Evolutionary conservation across 257 asterid genomes (phyloP).

Genomic region (Ilex asprella): DNA sequence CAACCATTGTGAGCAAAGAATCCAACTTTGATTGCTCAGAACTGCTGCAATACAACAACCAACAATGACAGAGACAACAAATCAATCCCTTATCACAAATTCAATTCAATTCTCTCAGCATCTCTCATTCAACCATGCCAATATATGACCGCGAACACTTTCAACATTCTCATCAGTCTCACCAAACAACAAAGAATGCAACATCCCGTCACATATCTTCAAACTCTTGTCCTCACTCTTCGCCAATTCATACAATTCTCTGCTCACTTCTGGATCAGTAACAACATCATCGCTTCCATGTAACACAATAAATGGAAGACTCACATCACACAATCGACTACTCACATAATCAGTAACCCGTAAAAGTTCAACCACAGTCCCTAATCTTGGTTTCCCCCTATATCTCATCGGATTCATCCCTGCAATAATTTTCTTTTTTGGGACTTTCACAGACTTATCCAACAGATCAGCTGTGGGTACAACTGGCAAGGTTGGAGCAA

Average conservation of each 20-base stretch:
- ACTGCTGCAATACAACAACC: too few relatives aligned
- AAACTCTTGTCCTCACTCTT: conserved; percentile 68
- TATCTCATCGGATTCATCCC: conserved; percentile 67
- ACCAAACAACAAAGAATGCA: conserved; percentile 88
- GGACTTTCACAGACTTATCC: conserved; percentile 73
- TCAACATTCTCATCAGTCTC: conserved; percentile 84
- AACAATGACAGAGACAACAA: background rate
- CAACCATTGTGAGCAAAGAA: too few relatives aligned
- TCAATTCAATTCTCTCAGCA: conserved; percentile 12
- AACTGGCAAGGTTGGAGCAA: conserved; percentile 61
- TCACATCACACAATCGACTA: conserved; percentile 47
- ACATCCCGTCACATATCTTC: conserved; percentile 81
- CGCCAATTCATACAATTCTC: conserved; percentile 61
- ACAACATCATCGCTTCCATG: conserved; percentile 85
- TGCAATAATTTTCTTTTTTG: conserved; percentile 50
- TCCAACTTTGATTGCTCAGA: too few relatives aligned
- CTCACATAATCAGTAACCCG: conserved; percentile 65
- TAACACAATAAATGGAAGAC: conserved; percentile 56
- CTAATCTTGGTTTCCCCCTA: conserved; percentile 73
- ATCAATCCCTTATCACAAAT: background rate
- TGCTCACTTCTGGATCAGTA: conserved; percentile 83
- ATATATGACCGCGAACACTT: conserved; percentile 53
- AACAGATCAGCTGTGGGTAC: conserved; percentile 80
- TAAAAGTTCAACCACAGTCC: conserved; percentile 69
- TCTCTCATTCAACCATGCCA: conserved; percentile 60